Evolutionary conservation across 179 eudicot species (phyloP).

Genomic region (Amaranthus tricolor): DNA sequence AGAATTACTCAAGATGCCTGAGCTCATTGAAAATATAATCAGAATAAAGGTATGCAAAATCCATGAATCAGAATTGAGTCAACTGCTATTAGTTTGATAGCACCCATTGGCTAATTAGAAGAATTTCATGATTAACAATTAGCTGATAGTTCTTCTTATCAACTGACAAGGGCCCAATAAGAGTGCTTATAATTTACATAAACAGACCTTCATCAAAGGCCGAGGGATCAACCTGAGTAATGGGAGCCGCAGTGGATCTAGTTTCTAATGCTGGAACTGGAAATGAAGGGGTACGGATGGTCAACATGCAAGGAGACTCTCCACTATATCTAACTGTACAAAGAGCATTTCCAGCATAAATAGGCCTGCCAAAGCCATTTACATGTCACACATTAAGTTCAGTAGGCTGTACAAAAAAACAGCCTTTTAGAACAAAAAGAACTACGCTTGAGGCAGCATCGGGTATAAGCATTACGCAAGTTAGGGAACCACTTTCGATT

Average conservation of each 20-base stretch:
- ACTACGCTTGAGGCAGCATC: background rate
- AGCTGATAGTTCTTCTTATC: background rate
- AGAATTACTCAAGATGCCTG: conserved; percentile 11
- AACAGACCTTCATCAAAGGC: conserved; percentile 79
- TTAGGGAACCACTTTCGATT: background rate
- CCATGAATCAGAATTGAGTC: background rate
- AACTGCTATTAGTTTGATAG: background rate
- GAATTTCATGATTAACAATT: background rate
- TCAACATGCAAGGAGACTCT: conserved; percentile 77
- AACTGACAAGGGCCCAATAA: conserved; percentile 1
- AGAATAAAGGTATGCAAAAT: background rate
- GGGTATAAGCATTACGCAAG: background rate
- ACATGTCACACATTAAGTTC: conserved; percentile 11
- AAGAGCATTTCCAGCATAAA: conserved; percentile 98
- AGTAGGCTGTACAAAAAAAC: background rate
- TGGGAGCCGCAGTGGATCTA: conserved; percentile 53
- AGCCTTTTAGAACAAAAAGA: background rate
- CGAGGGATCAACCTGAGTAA: conserved; percentile 88
- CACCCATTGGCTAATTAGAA: background rate
- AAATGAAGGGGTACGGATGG: conserved; percentile 86
- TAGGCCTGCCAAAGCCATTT: conserved; percentile 61
- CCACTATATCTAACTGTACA: conserved; percentile 76
- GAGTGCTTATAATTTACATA: conserved; percentile 4
- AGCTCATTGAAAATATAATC: conserved; percentile 1
- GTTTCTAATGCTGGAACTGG: conserved; percentile 46